These are phyloP conservation scores for Globomyces pollinis-pini DNA, from an alignment of 192 early-diverging fungal genomes.

Conservation along the genomic window DNA sequence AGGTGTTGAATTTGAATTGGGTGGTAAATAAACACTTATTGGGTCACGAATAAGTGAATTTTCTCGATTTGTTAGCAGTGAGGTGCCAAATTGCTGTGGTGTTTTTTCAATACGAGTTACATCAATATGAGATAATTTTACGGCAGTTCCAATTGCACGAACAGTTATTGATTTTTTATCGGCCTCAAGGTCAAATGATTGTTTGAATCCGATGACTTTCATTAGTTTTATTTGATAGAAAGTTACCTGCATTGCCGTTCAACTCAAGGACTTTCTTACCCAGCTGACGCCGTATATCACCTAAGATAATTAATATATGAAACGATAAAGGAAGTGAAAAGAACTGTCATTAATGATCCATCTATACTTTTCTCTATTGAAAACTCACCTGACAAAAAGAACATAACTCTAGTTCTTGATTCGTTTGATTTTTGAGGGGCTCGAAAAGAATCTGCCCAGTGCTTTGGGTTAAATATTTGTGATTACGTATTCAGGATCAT, in stretches of 20 bases:
- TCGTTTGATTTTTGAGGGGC: constrained; percentile 74
- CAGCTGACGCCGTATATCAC: constrained; percentile 36
- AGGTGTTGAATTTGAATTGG: background rate
- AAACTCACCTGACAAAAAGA: constrained; percentile 56
- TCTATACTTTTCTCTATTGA: background rate
- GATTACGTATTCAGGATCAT: constrained; percentile 81
- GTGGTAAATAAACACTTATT: background rate
- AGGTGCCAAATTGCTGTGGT: too few relatives aligned
- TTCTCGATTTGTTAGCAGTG: too few relatives aligned
- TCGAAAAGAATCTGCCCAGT: constrained; percentile 73
- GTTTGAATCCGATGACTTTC: constrained; percentile 63
- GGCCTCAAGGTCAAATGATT: constrained; percentile 70
- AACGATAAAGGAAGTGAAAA: too few relatives aligned
- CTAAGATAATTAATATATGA: too few relatives aligned
- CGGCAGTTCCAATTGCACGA: constrained; percentile 69
- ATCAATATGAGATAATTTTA: constrained; percentile 35
- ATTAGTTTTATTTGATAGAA: too few relatives aligned
- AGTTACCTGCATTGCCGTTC: constrained; percentile 69
- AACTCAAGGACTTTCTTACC: constrained; percentile 69
- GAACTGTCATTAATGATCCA: too few relatives aligned
- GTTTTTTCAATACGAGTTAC: too few relatives aligned
- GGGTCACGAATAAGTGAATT: background rate
- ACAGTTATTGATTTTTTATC: constrained; percentile 65
- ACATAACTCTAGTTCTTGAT: constrained; percentile 61
- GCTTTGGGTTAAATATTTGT: too few relatives aligned